phyloP scores from a whole-genome alignment of 345 rosid species.

The Euclidium syriacum region DNA sequence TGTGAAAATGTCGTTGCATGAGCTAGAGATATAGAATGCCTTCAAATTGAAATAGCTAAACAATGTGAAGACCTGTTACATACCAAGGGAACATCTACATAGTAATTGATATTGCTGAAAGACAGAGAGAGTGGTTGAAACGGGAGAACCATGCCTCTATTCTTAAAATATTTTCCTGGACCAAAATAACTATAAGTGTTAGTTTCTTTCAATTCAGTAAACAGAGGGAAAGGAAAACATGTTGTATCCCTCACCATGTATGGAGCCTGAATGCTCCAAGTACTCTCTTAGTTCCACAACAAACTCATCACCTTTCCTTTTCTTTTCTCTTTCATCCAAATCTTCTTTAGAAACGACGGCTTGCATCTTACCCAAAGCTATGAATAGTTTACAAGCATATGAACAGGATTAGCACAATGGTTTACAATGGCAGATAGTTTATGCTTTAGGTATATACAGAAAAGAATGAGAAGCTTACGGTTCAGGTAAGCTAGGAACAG shows the following conservation, averaged over 20 bases:
- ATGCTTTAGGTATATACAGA: neutral
- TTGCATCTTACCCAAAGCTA: constrained; percentile 80
- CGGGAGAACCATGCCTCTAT: constrained; percentile 98
- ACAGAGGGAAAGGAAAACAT: constrained; percentile 2
- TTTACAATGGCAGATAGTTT: neutral
- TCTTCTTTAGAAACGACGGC: constrained; percentile 89
- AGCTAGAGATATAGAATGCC: constrained; percentile 14
- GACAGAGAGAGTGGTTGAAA: constrained; percentile 93
- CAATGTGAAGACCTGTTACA: constrained; percentile 19
- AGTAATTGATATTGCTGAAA: constrained; percentile 84
- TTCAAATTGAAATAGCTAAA: neutral
- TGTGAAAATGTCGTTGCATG: constrained; percentile 31
- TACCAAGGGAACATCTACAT: constrained; percentile 85
- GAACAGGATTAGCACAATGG: neutral
- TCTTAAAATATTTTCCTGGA: constrained; percentile 83
- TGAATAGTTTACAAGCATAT: constrained; percentile 13
- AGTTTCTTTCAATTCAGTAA: constrained; percentile 3
- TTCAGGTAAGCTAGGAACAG: constrained; percentile 69
- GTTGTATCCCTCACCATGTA: constrained; percentile 44
- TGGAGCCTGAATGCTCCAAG: constrained; percentile 71
- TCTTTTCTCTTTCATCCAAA: constrained; percentile 73
- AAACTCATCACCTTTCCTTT: constrained; percentile 69
- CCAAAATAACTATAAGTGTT: neutral
- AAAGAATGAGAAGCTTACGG: constrained; percentile 52
- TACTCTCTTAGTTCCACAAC: constrained; percentile 78